Conservation (phyloP, 2,329 filamentous ascomycete species). For the Immersiporthe knoxdaviesiana region DNA sequence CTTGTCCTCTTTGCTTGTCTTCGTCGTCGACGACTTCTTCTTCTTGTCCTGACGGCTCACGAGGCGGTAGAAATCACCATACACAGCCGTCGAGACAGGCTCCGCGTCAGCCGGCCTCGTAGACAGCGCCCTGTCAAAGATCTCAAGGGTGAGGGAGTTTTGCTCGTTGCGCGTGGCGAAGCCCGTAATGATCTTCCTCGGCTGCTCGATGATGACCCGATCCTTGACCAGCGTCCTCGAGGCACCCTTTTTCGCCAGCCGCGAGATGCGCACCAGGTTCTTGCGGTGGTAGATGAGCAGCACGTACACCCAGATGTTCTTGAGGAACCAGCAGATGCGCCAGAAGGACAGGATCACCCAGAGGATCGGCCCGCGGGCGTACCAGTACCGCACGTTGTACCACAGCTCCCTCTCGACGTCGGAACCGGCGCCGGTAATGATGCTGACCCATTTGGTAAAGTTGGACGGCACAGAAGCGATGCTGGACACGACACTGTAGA, state of each 20-base stretch:
- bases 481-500: slow-evolving; percentile 29
- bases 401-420: slow-evolving; percentile 43
- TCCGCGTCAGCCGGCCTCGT: slow-evolving; percentile 32
- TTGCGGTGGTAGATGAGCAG: slow-evolving; percentile 41
- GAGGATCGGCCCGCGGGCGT: slow-evolving; percentile 34
- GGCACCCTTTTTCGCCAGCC: slow-evolving; percentile 40
- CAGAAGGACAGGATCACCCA: slow-evolving; percentile 38
- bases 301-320: slow-evolving; percentile 39
- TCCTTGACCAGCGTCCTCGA: slow-evolving; percentile 36
- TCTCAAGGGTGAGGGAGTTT: slow-evolving; percentile 35
- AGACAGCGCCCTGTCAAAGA: slow-evolving; percentile 36
- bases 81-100: slow-evolving; percentile 35
- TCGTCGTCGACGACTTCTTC: no score
- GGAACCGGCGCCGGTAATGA: slow-evolving; percentile 41
- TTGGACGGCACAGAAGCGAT: slow-evolving; percentile 33
- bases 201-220: slow-evolving; percentile 38
- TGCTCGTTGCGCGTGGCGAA: slow-evolving; percentile 37
- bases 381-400: slow-evolving; percentile 38
- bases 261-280: slow-evolving; percentile 38
- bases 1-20: no score
- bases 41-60: slow-evolving; percentile 31
- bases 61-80: slow-evolving; percentile 38
- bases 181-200: slow-evolving; percentile 39
- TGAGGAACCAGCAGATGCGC: slow-evolving; percentile 38
- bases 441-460: slow-evolving; percentile 40